Percentiles rank a stretch among this genome's conserved stretches.
Evolutionary conservation across 2,329 filamentous ascomycete genomes (phyloP).

Genomic region (Phyllosticta citribraziliensis): DNA sequence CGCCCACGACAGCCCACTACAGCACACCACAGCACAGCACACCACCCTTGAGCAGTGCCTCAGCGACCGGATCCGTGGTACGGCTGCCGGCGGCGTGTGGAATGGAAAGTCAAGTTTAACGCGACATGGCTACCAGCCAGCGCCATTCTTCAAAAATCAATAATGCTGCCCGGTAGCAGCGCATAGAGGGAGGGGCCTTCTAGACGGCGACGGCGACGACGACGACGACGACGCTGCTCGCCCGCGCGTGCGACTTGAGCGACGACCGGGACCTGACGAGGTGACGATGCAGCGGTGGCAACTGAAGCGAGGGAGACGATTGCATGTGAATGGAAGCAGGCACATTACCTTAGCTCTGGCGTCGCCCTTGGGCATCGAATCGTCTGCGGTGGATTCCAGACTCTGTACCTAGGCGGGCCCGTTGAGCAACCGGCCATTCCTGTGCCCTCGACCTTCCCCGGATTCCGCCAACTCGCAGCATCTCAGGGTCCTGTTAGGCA

Average conservation of each 20-base stretch:
- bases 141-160: no score
- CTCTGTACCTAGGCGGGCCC: background rate
- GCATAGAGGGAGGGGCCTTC: background rate
- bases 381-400: background rate
- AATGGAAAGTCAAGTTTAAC: slow-evolving; percentile 1
- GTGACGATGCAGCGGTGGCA: background rate
- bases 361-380: background rate
- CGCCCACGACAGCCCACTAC: no score
- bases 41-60: background rate
- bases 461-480: background rate
- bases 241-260: no score
- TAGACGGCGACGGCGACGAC: background rate
- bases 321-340: background rate
- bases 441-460: background rate
- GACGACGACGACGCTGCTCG: no score
- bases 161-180: no score
- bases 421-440: background rate
- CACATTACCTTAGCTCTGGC: background rate
- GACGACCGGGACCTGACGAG: no score
- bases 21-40: background rate
- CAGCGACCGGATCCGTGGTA: slow-evolving; percentile 8
- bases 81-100: slow-evolving; percentile 5
- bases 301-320: background rate
- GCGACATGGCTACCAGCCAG: background rate
- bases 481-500: no score